phyloP scores from a whole-genome alignment of 257 asterid genomes.

The Dorcoceras hygrometricum region DNA sequence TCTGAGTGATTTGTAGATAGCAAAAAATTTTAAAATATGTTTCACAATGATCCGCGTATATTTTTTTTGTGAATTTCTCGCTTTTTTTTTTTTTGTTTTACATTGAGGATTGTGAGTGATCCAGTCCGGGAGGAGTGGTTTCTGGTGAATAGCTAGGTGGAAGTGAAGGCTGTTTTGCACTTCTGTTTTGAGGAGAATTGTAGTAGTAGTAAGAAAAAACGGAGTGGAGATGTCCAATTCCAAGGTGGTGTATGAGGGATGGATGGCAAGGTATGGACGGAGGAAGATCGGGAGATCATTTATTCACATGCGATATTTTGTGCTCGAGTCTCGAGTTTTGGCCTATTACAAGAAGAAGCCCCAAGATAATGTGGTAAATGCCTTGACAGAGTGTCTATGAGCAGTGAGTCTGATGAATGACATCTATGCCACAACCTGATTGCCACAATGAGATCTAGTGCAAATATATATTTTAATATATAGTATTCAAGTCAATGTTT shows the following conservation, averaged over 20 bases:
- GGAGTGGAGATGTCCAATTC: constrained; percentile 64
- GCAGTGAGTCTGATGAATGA: constrained; percentile 10
- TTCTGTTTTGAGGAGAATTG: too few species aligned
- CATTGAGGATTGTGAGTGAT: too few species aligned
- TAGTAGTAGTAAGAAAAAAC: constrained; percentile 6
- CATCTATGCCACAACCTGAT: background rate
- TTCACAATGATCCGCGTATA: too few species aligned
- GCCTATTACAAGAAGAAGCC: constrained; percentile 99
- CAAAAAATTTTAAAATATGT: too few species aligned
- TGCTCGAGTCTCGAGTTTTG: constrained; percentile 80
- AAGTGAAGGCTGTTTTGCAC: too few species aligned
- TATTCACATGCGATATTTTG: constrained; percentile 96
- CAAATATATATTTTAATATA: constrained; percentile 20
- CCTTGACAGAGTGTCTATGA: constrained; percentile 17
- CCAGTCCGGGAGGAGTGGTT: background rate
- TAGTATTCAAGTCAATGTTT: constrained; percentile 15
- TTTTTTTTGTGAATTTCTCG: background rate
- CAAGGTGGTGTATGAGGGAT: constrained; percentile 91
- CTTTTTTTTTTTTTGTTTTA: too few species aligned
- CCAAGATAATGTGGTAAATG: constrained; percentile 73
- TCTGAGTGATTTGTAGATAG: too few species aligned
- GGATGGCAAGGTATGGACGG: constrained; percentile 99
- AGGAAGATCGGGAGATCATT: constrained; percentile 93
- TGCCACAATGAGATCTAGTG: constrained; percentile 21
- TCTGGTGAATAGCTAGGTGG: background rate